These are phyloP conservation scores for Epichloe hybrida DNA, from an alignment of 2,329 filamentous ascomycete species.

Conservation along the genomic window DNA sequence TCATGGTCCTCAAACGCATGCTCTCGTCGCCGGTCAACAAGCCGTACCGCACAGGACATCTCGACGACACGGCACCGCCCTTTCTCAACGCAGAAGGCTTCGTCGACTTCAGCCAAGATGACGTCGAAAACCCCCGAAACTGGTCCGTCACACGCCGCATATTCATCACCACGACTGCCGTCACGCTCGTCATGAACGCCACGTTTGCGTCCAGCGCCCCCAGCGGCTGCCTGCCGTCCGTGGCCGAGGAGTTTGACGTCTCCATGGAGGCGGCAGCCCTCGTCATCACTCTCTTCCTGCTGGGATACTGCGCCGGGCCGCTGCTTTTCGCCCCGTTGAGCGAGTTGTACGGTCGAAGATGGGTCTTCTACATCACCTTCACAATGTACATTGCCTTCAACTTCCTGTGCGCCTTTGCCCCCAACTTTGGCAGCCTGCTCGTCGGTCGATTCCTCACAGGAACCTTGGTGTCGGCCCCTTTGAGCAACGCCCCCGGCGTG, in stretches of 20 bases:
- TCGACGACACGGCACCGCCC: conserved; percentile 15
- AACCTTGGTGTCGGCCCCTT: conserved; percentile 37
- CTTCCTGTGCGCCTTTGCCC: conserved; percentile 40
- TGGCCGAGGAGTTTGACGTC: conserved; percentile 26
- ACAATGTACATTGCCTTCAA: conserved; percentile 35
- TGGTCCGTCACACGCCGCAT: conserved; percentile 28
- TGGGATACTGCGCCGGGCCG: conserved; percentile 44
- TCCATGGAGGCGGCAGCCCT: conserved; percentile 33
- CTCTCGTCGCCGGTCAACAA: conserved; percentile 39
- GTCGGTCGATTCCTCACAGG: conserved; percentile 42
- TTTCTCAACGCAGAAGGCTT: conserved; percentile 35
- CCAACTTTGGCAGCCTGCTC: conserved; percentile 37
- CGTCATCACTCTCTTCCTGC: conserved; percentile 39
- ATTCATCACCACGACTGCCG: conserved; percentile 26
- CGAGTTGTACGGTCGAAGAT: conserved; percentile 42
- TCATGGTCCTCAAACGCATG: conserved; percentile 18
- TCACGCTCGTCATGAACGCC: conserved; percentile 39
- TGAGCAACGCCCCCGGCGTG: conserved; percentile 36
- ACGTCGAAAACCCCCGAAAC: conserved; percentile 37
- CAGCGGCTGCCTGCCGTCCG: conserved; percentile 19
- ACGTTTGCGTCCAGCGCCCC: conserved; percentile 32
- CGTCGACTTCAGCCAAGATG: conserved; percentile 35
- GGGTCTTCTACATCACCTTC: conserved; percentile 38
- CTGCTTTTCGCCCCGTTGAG: conserved; percentile 43
- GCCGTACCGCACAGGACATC: conserved; percentile 30